phyloP scores from a whole-genome alignment of 371 early-diverging fungal species.

The Apophysomyces variabilis region DNA sequence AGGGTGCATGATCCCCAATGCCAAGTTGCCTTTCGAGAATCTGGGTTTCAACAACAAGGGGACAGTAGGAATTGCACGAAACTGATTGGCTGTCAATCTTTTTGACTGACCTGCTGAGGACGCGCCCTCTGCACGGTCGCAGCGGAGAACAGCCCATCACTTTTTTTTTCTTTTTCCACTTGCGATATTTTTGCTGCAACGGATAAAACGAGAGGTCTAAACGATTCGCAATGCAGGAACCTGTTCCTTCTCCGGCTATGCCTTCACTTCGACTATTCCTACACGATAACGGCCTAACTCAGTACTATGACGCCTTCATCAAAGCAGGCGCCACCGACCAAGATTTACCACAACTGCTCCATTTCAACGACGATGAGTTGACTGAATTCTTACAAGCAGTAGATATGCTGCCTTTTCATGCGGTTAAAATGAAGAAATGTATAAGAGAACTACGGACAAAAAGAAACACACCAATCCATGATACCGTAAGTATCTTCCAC shows the following conservation, averaged over 20 bases:
- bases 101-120: constrained; percentile 4
- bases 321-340: constrained; percentile 58
- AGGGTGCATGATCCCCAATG: too few relatives aligned
- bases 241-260: constrained; percentile 6
- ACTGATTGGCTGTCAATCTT: not conserved
- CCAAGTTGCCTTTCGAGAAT: too few relatives aligned
- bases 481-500: constrained; percentile 3
- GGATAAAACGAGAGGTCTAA: constrained; percentile 13
- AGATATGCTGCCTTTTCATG: constrained; percentile 59
- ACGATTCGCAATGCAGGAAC: not conserved
- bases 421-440: constrained; percentile 46
- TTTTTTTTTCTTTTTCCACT: not conserved
- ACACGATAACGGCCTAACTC: constrained; percentile 41
- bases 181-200: constrained; percentile 15
- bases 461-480: constrained; percentile 1
- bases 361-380: constrained; percentile 56
- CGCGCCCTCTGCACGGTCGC: constrained; percentile 6
- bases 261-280: constrained; percentile 40
- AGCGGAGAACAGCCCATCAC: not conserved
- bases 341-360: constrained; percentile 48
- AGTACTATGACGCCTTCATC: constrained; percentile 50
- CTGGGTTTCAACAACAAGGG: too few relatives aligned
- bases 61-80: not conserved
- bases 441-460: constrained; percentile 37
- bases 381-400: constrained; percentile 46